phyloP scores from a whole-genome alignment of 2,329 filamentous ascomycete species.

The Phaeomoniella chlamydospora region DNA sequence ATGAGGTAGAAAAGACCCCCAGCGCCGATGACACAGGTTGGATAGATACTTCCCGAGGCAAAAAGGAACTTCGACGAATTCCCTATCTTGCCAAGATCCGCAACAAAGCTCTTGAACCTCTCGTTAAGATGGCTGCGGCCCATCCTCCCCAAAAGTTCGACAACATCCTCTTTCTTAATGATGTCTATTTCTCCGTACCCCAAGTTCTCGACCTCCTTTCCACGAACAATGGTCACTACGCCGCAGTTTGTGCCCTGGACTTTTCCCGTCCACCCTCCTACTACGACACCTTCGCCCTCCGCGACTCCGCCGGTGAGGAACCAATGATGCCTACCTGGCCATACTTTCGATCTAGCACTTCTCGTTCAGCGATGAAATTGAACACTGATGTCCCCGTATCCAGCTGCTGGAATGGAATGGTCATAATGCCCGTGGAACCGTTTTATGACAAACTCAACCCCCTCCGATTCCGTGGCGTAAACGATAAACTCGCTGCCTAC shows the following conservation, averaged over 20 bases:
- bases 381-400: slow-evolving; percentile 41
- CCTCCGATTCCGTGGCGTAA: slow-evolving; percentile 48
- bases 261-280: slow-evolving; percentile 52
- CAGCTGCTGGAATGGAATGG: slow-evolving; percentile 58
- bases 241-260: slow-evolving; percentile 57
- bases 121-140: slow-evolving; percentile 34
- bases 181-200: slow-evolving; percentile 27
- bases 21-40: slow-evolving; percentile 40
- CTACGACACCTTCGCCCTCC: slow-evolving; percentile 61
- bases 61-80: slow-evolving; percentile 48
- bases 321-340: slow-evolving; percentile 54
- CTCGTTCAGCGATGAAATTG: slow-evolving; percentile 38
- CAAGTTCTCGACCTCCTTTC: slow-evolving; percentile 41
- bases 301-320: slow-evolving; percentile 50
- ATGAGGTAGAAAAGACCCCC: slow-evolving; percentile 34
- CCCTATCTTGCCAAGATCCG: slow-evolving; percentile 52
- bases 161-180: slow-evolving; percentile 44
- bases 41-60: slow-evolving; percentile 43
- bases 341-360: slow-evolving; percentile 37
- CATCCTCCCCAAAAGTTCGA: slow-evolving; percentile 36
- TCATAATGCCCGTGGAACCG: slow-evolving; percentile 31
- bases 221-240: slow-evolving; percentile 44
- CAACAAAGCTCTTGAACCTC: slow-evolving; percentile 47
- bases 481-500: slow-evolving; percentile 40
- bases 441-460: slow-evolving; percentile 30